Conservation (phyloP, 345 rosid species). For the Eucalyptus victrix region DNA sequence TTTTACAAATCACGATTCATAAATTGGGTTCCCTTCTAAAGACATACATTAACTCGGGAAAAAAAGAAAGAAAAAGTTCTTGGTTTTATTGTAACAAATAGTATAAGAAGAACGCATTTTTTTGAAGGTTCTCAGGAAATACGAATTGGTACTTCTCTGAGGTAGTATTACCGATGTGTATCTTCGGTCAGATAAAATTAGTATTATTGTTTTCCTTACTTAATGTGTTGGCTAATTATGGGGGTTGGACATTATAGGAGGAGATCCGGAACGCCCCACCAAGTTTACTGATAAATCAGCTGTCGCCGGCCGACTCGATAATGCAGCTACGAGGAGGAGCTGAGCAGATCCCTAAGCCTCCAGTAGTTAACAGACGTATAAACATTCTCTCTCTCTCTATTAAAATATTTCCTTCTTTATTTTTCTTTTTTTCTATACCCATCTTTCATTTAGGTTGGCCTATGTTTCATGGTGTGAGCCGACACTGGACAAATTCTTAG, state of each 20-base stretch:
- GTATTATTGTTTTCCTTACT: neutral
- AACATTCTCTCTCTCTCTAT: neutral
- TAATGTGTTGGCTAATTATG: neutral
- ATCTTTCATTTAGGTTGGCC: neutral
- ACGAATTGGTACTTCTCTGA: neutral
- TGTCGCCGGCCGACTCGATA: conserved; percentile 35
- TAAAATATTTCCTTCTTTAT: neutral
- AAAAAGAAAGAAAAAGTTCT: neutral
- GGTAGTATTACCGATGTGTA: neutral
- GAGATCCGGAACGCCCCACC: conserved; percentile 66
- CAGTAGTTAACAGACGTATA: conserved; percentile 63
- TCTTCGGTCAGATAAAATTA: neutral
- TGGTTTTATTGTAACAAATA: neutral
- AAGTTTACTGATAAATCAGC: conserved; percentile 57
- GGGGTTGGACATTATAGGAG: conserved; percentile 35
- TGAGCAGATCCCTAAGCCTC: conserved; percentile 63
- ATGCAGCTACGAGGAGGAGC: conserved; percentile 45
- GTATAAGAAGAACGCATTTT: neutral
- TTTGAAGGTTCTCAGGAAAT: neutral
- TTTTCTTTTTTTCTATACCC: neutral
- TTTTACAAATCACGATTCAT: neutral
- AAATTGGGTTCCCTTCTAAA: neutral
- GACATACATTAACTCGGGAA: neutral
- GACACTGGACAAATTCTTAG: neutral
- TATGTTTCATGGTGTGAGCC: neutral